phyloP scores from a whole-genome alignment of 192 early-diverging fungal species.

The Backusella westeae region DNA sequence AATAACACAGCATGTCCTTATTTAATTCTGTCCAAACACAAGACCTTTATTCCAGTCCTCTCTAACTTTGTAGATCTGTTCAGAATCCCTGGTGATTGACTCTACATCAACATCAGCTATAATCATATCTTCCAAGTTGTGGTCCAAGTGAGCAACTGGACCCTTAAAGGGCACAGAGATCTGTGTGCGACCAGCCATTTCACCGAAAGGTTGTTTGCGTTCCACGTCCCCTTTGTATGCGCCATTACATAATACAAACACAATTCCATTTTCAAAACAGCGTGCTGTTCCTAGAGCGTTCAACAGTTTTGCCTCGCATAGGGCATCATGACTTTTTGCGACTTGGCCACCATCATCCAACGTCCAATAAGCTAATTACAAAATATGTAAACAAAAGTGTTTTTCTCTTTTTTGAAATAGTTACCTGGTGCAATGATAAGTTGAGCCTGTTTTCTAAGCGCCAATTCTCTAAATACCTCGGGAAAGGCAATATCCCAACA shows the following conservation, averaged over 20 bases:
- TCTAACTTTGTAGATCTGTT: constrained; percentile 26
- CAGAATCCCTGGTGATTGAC: constrained; percentile 10
- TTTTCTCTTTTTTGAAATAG: too few species aligned
- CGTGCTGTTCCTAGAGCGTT: constrained; percentile 19
- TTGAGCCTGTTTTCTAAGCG: constrained; percentile 14
- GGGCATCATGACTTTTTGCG: neutral
- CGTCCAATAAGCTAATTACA: constrained; percentile 16
- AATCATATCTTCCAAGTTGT: constrained; percentile 28
- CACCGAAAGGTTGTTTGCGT: constrained; percentile 7
- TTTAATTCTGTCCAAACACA: constrained; percentile 1
- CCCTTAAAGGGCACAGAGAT: constrained; percentile 32
- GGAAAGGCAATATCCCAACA: constrained; percentile 36
- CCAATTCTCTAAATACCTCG: constrained; percentile 25
- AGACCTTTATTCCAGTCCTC: constrained; percentile 13
- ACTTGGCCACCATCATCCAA: constrained; percentile 17
- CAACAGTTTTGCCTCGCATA: constrained; percentile 23
- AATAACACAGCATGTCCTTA: neutral
- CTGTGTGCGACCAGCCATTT: constrained; percentile 22
- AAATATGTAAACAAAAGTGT: neutral
- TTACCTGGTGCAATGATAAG: constrained; percentile 26
- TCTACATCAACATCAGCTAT: constrained; percentile 19
- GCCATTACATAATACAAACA: constrained; percentile 30
- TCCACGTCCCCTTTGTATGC: constrained; percentile 5
- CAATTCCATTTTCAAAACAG: constrained; percentile 30
- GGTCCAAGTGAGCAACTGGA: constrained; percentile 11